Conservation (phyloP, 768 basidiomycete species). For the Pulveroboletus sp. region DNA sequence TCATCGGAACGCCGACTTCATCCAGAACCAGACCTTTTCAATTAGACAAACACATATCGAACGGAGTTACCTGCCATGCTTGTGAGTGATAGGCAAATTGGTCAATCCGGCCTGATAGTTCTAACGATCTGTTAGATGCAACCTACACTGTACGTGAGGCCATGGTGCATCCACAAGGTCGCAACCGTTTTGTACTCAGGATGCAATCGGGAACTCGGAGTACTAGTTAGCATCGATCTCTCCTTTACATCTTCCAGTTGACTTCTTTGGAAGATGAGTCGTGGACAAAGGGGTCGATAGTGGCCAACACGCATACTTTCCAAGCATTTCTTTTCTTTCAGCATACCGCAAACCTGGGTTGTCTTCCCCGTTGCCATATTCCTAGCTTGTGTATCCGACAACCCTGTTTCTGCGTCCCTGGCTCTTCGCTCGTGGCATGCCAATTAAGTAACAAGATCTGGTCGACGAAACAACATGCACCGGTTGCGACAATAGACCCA, state of each 20-base stretch:
- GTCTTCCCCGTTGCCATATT: constrained; percentile 51
- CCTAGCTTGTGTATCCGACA: constrained; percentile 31
- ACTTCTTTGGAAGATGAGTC: constrained; percentile 52
- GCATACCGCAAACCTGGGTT: constrained; percentile 74
- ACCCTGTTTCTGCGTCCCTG: constrained; percentile 42
- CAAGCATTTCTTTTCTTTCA: constrained; percentile 91
- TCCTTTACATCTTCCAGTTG: constrained; percentile 99
- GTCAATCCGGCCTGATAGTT: constrained; percentile 77
- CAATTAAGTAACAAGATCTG: too few species aligned
- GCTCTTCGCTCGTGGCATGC: too few species aligned
- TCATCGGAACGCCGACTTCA: constrained; percentile 89
- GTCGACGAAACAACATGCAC: too few species aligned
- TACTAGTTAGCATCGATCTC: too few species aligned
- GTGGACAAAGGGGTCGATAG: neutral
- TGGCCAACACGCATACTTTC: constrained; percentile 81
- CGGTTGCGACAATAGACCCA: too few species aligned
- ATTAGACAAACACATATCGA: constrained; percentile 76
- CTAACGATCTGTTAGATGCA: too few species aligned
- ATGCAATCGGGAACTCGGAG: too few species aligned
- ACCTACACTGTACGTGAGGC: too few species aligned
- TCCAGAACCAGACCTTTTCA: constrained; percentile 83
- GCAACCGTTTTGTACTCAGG: too few species aligned
- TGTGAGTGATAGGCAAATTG: constrained; percentile 84
- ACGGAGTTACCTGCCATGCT: constrained; percentile 94
- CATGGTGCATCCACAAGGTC: too few species aligned